phyloP scores from a whole-genome alignment of 768 basidiomycete genomes.

The Sporobolomyces phaffii region DNA sequence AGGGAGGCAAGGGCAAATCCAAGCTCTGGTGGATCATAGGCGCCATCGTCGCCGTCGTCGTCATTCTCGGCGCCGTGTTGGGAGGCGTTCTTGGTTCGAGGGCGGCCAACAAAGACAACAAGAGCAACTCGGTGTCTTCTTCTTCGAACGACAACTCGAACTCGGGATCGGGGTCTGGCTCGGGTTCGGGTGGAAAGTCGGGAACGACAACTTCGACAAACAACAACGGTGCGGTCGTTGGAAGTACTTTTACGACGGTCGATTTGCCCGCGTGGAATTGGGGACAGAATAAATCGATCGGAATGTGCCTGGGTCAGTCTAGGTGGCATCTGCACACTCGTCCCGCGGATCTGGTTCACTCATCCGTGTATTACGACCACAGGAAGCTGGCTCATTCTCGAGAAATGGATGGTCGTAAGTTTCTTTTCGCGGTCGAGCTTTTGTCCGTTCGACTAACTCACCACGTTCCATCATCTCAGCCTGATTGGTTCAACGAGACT shows the following conservation, averaged over 20 bases:
- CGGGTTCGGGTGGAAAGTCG: background rate
- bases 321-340: too few species aligned
- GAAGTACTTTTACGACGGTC: constrained; percentile 7
- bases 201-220: background rate
- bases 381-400: constrained; percentile 33
- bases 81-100: constrained; percentile 37
- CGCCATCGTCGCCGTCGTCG: constrained; percentile 3
- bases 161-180: background rate
- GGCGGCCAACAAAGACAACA: constrained; percentile 15
- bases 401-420: constrained; percentile 38
- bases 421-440: background rate
- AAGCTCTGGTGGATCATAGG: constrained; percentile 17
- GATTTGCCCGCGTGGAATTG: constrained; percentile 37
- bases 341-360: too few species aligned
- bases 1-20: background rate
- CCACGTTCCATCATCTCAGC: background rate
- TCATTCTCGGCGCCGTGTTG: constrained; percentile 34
- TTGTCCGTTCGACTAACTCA: background rate
- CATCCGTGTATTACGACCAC: background rate
- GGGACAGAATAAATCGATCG: constrained; percentile 30
- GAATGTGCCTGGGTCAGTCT: constrained; percentile 28
- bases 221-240: background rate
- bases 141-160: background rate
- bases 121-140: constrained; percentile 1
- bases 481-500: constrained; percentile 28